Percentiles rank a stretch among this genome's conserved stretches.
These are phyloP conservation scores for Saturnispora sekii DNA, from an alignment of 805 yeast species.

Conservation along the genomic window DNA sequence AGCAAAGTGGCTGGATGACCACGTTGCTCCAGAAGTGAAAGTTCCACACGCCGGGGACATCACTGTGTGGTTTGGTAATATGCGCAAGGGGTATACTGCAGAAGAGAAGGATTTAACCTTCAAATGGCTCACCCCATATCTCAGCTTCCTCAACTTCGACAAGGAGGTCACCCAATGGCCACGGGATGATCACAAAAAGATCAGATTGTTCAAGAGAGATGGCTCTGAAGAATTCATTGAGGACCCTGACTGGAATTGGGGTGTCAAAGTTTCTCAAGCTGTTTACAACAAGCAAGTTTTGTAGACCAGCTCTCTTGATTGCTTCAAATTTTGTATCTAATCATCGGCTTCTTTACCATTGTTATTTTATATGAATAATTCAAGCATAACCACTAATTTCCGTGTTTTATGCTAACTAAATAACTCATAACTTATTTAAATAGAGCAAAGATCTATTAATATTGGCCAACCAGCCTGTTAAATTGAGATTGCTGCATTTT, in stretches of 20 bases:
- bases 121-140: slow-evolving; percentile 25
- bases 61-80: slow-evolving; percentile 28
- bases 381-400: no score
- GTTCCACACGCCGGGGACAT: slow-evolving; percentile 31
- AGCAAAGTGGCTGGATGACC: slow-evolving; percentile 16
- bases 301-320: not conserved
- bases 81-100: slow-evolving; percentile 20
- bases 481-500: no score
- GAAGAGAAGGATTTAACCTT: slow-evolving; percentile 20
- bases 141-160: slow-evolving; percentile 23
- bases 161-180: slow-evolving; percentile 25
- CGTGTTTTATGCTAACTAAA: no score
- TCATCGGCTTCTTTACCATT: no score
- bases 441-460: no score
- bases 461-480: no score
- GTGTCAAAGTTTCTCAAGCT: slow-evolving; percentile 26
- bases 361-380: no score
- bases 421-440: no score
- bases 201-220: slow-evolving; percentile 23
- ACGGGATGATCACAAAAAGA: slow-evolving; percentile 17
- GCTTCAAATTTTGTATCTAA: no score
- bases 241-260: slow-evolving; percentile 31
- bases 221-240: slow-evolving; percentile 22
- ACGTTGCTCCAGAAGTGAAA: slow-evolving; percentile 17
- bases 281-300: slow-evolving; percentile 18